Percentiles rank a stretch among this genome's conserved stretches.
Evolutionary conservation across 306 rosid genomes (phyloP).

Genomic region (Sicyos edulis): DNA sequence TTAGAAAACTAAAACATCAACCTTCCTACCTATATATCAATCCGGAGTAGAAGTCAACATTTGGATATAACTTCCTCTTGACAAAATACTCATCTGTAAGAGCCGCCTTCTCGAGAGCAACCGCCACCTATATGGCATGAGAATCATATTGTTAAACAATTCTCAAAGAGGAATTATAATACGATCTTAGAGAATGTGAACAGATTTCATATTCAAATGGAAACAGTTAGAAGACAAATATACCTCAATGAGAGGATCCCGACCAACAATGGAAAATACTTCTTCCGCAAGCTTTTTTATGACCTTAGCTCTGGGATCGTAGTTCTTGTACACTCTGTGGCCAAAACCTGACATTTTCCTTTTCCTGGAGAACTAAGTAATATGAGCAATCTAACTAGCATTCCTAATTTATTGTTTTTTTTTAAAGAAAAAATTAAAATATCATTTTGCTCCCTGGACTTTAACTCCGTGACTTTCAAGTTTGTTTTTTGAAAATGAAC

Average conservation of each 20-base stretch:
- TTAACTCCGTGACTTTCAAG: too few relatives aligned
- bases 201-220: neutral
- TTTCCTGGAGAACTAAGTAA: conserved; percentile 44
- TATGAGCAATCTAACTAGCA: neutral
- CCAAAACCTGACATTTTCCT: conserved; percentile 92
- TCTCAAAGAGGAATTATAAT: neutral
- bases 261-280: conserved; percentile 86
- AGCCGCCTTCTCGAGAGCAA: conserved; percentile 83
- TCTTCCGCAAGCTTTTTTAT: conserved; percentile 67
- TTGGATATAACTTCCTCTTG: conserved; percentile 86
- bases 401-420: neutral
- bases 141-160: conserved; percentile 7
- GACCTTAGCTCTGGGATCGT: conserved; percentile 90
- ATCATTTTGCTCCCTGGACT: too few relatives aligned
- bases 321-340: conserved; percentile 87
- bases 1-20: neutral
- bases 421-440: neutral
- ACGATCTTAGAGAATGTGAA: neutral
- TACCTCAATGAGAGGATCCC: conserved; percentile 92
- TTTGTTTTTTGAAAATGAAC: too few relatives aligned
- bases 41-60: conserved; percentile 90
- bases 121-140: conserved; percentile 54
- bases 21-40: conserved; percentile 53
- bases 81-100: conserved; percentile 75
- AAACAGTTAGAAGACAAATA: conserved; percentile 11